Base-by-base conservation (phyloP, 176 grass and related monocot genomes). In the Saccharum officinarum region DNA sequence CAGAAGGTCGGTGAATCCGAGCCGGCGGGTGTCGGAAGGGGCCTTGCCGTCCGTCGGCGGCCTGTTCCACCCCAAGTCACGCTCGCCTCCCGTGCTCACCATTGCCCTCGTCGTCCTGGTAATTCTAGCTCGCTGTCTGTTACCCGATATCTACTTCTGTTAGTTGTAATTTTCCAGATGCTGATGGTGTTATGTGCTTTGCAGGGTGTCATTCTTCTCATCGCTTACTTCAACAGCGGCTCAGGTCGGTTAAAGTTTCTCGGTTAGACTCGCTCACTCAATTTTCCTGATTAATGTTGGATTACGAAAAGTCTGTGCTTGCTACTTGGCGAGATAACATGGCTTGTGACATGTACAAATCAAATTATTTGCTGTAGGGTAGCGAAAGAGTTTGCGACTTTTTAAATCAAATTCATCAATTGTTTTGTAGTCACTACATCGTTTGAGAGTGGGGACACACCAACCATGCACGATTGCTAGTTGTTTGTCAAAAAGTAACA, bases 1-100 rank as follows among this genome's bases (percentile, higher is more conserved):
- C 44, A 88, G 95, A 69, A 90, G 95, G 76, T 88, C 92, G 76
- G 85, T 98, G 46, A 97, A 97, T 75, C 91, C 93, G 59, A 86
- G 69, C 85, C 89, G 95, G 49, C 87, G 95, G 74, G 66, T 84
- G 76, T 41, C 81, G 22, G 95, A 98, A 39, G 90, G 87, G 23
- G 85, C 66, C 4, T 15, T 91, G 47, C 95, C 95, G 34, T 75
- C 94, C 54, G 87, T 86, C 80, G 84, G 75, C 23, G 80, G 89
- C 63, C 80, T 92, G 81, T 77, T 95, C 18, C 90, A 95, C 65
- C 85, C 70, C 49, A 98, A 95, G 77, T 98, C 95, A 23, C 91
- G 92, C 75, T 91, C 88, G 22, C 92, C 91, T 67, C 85, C 92
- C 25, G 87, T 98, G 84, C 91, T 98, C 73, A 88, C 92, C 39